phyloP scores from a whole-genome alignment of 192 early-diverging fungal species.

The Coemansia erecta region DNA sequence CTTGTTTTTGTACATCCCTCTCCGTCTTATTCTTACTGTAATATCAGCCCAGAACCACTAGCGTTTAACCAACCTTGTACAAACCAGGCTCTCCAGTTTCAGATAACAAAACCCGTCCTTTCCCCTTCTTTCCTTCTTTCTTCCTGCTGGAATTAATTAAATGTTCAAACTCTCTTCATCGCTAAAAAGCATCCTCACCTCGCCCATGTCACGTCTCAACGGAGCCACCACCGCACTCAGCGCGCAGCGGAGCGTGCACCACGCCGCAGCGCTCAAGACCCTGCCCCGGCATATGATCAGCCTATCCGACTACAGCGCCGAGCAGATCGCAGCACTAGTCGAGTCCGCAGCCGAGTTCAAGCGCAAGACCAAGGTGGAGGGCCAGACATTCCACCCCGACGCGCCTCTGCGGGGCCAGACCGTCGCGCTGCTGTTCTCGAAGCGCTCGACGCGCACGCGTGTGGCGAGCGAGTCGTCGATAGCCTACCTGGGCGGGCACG shows the following conservation, averaged over 20 bases:
- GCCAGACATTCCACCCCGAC: slow-evolving; percentile 50
- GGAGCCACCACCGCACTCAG: slow-evolving; percentile 15
- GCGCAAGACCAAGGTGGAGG: slow-evolving; percentile 60
- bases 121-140: background rate
- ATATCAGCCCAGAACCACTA: no score
- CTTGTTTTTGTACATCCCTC: no score
- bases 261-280: slow-evolving; percentile 18
- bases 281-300: slow-evolving; percentile 52
- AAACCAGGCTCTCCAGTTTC: background rate
- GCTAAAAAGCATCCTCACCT: slow-evolving; percentile 13
- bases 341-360: slow-evolving; percentile 80
- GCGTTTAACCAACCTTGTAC: no score
- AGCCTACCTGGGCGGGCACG: slow-evolving; percentile 89
- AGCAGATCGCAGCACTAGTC: slow-evolving; percentile 78
- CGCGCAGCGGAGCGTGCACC: background rate
- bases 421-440: slow-evolving; percentile 91
- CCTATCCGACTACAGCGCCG: slow-evolving; percentile 74
- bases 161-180: slow-evolving; percentile 31
- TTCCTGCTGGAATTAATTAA: background rate
- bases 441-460: slow-evolving; percentile 93
- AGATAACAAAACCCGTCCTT: background rate
- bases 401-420: slow-evolving; percentile 78
- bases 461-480: slow-evolving; percentile 92
- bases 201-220: slow-evolving; percentile 22
- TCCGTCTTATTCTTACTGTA: no score